phyloP scores from a whole-genome alignment of 2,329 filamentous ascomycete genomes.

The Raffaelea ambrosiae region DNA sequence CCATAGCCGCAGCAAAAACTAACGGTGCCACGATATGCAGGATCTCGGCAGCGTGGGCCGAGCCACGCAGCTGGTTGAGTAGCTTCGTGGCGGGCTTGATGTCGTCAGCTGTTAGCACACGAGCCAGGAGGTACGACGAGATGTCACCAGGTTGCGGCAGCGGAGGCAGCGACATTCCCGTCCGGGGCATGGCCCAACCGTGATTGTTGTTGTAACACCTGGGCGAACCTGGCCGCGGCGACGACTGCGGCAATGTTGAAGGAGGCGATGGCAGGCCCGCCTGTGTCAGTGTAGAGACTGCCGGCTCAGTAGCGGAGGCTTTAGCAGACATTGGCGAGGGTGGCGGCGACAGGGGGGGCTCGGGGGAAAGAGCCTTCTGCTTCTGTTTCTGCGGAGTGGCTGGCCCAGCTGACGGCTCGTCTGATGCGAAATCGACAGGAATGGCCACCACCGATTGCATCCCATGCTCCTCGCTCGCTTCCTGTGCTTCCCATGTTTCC shows the following conservation, averaged over 20 bases:
- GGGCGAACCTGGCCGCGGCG: slow-evolving; percentile 11
- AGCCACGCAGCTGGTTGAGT: slow-evolving; percentile 71
- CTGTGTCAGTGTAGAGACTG: not conserved
- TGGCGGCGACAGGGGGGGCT: slow-evolving; percentile 11
- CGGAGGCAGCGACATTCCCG: slow-evolving; percentile 74
- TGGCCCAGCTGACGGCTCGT: not conserved
- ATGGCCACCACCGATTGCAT: not conserved
- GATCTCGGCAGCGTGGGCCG: slow-evolving; percentile 71
- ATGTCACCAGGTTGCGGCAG: slow-evolving; percentile 77
- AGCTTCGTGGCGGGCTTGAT: slow-evolving; percentile 86
- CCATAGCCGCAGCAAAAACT: slow-evolving; percentile 75
- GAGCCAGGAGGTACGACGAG: slow-evolving; percentile 75
- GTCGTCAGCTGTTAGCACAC: slow-evolving; percentile 90
- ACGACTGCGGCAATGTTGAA: slow-evolving; percentile 11
- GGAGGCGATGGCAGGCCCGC: slow-evolving; percentile 9
- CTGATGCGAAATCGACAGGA: slow-evolving; percentile 27
- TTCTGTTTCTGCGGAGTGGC: not conserved
- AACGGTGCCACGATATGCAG: slow-evolving; percentile 86
- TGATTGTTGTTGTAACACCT: slow-evolving; percentile 39
- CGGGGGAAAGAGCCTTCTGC: not conserved
- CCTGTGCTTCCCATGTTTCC: slow-evolving; percentile 43
- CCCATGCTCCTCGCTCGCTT: slow-evolving; percentile 6
- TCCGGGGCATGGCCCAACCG: slow-evolving; percentile 91
- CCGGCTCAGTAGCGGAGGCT: not conserved
- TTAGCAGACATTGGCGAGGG: slow-evolving; percentile 10